Percentiles rank a stretch among this genome's conserved stretches.
phyloP scores from a whole-genome alignment of 768 basidiomycete genomes.

The Postia placenta region DNA sequence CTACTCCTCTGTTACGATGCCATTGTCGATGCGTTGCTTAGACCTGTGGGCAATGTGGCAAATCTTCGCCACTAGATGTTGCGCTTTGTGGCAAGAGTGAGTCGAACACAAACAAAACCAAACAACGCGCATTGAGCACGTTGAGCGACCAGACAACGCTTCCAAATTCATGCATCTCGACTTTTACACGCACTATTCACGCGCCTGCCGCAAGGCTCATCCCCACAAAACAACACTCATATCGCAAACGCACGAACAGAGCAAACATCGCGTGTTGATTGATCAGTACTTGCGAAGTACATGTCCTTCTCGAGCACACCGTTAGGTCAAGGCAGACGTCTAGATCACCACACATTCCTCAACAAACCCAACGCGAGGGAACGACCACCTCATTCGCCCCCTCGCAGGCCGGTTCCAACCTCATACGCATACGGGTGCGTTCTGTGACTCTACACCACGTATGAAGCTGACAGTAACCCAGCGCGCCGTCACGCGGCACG shows the following conservation, averaged over 20 bases:
- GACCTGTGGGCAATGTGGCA: no score
- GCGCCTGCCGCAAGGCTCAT: neutral
- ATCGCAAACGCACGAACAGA: neutral
- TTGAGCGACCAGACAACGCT: neutral
- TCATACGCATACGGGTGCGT: slow-evolving; percentile 71
- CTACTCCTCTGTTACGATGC: no score
- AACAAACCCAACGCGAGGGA: slow-evolving; percentile 41
- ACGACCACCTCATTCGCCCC: slow-evolving; percentile 23
- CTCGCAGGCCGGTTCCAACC: slow-evolving; percentile 38
- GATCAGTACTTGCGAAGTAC: slow-evolving; percentile 25
- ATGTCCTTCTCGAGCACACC: slow-evolving; percentile 88
- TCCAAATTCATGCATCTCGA: neutral
- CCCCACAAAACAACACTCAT: neutral
- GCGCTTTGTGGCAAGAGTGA: neutral
- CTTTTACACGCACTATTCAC: neutral
- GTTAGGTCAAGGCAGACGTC: slow-evolving; percentile 79
- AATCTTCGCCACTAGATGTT: no score
- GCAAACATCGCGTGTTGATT: neutral
- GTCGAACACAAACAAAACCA: slow-evolving; percentile 1
- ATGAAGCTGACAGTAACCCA: slow-evolving; percentile 25
- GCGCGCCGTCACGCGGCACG: slow-evolving; percentile 48
- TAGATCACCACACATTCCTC: slow-evolving; percentile 75
- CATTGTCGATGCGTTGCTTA: no score
- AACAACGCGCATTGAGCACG: neutral
- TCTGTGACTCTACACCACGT: slow-evolving; percentile 13